Conservation (phyloP, 371 early-diverging fungal species). For the Mucor sp. region DNA sequence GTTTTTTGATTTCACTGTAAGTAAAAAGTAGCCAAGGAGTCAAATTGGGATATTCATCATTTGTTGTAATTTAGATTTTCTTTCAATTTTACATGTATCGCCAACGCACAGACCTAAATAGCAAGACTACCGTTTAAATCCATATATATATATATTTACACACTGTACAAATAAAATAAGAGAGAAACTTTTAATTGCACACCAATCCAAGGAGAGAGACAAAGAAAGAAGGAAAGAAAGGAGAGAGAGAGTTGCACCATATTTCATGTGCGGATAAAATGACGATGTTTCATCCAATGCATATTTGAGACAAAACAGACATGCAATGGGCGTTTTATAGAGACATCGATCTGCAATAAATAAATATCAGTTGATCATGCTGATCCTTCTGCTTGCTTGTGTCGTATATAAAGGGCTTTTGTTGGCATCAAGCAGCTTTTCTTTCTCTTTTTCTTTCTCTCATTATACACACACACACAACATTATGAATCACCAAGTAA, state of each 20-base stretch:
- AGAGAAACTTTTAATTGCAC: neutral
- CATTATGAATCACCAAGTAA: slow-evolving; percentile 18
- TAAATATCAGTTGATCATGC: slow-evolving; percentile 19
- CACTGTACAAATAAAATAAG: neutral
- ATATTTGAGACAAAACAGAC: neutral
- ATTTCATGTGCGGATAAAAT: neutral
- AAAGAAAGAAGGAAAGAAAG: neutral
- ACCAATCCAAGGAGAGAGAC: too few relatives aligned
- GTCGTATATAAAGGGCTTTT: neutral
- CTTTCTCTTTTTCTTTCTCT: slow-evolving; percentile 4
- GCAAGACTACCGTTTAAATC: neutral
- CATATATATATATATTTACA: neutral
- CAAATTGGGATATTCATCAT: neutral
- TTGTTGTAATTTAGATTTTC: slow-evolving; percentile 36
- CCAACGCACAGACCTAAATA: slow-evolving; percentile 11
- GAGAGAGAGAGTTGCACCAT: neutral
- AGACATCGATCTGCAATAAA: slow-evolving; percentile 15
- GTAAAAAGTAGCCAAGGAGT: neutral
- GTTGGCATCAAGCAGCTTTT: neutral
- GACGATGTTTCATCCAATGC: slow-evolving; percentile 22
- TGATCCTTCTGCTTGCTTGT: slow-evolving; percentile 10
- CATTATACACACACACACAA: neutral
- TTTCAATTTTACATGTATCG: slow-evolving; percentile 54
- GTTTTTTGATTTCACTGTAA: slow-evolving; percentile 66
- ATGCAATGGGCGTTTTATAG: slow-evolving; percentile 8